Base-by-base conservation (phyloP, 257 asterid genomes). In the Paulownia fortunei region DNA sequence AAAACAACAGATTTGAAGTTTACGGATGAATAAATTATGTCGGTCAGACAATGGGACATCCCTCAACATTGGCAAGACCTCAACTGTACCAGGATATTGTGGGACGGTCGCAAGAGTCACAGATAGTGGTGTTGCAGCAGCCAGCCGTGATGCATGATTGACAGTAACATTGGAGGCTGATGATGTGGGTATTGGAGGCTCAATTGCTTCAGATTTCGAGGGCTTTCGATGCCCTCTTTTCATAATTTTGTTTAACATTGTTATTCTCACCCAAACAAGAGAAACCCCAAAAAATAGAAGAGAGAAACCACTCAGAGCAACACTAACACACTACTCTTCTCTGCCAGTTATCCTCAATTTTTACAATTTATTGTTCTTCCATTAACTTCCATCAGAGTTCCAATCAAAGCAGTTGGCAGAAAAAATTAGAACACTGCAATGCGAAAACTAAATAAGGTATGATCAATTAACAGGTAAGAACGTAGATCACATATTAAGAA, bases 1-100 rank as follows among this genome's bases (percentile, higher is more conserved):
- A 79, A 82, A 63, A 58, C 97, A 87, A 69, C 98, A 94, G 13
- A 84, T 86, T 69, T 87, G 96, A 55, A 92, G 88, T 81, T 94
- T 94, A 30, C 85, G 82, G 44, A 92, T 84, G 84, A 94, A 94
- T 46, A 94, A 66, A 67, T 83, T 79, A 41, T 94, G 98, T 4
- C 97, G 86, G 26, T 94, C 97, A 0, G 92, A 77, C 75, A 89
- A 71, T 0, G 94, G 90, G 21, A 94, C 97, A 49, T 92, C 97
- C 81, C 81, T 88, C 88, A 92, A 64, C 88, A 85, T 54, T 1
- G 98, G 98, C 69, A 94, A 79, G 4, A 91, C 91, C 83, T 94
- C 97, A 51, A 92, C 89, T 16, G 82, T 84, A 10, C 89, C 91
- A 34, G 82, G 82, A 69, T 80, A 87, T 51, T 80, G 89, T 1